Evolutionary conservation across 352 stramenopile genomes (phyloP), one percentile per base, ranked within the genome.

Genomic region (Globisporangium solare): DNA sequence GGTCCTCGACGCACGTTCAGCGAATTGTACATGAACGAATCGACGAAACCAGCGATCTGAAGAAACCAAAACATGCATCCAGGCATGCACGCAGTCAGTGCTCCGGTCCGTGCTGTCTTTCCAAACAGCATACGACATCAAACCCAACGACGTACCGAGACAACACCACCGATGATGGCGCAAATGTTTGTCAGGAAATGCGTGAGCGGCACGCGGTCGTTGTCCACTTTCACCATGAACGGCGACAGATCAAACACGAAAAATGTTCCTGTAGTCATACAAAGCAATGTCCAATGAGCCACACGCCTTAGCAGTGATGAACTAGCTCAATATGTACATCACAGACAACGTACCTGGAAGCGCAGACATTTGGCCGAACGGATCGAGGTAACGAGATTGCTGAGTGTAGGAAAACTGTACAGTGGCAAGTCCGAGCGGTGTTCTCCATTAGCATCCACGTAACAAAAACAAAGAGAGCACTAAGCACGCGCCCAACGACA

Each of bases 1-100:
- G 56, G 58, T 22, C 57, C 68, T 51, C 74, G 63, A 27, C 73
- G 75, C n/a, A 82, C 66, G 55, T 90, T 60, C 37, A 90, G 74
- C 60, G 79, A 90, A 61, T 90, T 88, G 71, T 92, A 91, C 73
- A 88, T 88, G 70, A 94, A 88, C 47, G 83, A 89, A 53, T 94
- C 83, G 45, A 94, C 74, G 55, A 94, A 94, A 37, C 83, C 79
- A n/a, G 83, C 83, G 56, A 94, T 94, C 83, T 94, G 59, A 10
- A 52, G 4, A 40, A 21, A 15, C 13, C 46, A 17, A 63, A 17
- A 63, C 2, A 10, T 35, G 27, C 27, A 35, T 35, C 24, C 24
- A 5, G 24, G 24, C 14, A 41, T n/a, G 47, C 11, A 49, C 31
- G 21, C 31, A 31, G 27, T 47, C 11, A 49, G 37, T 39, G 42